Conservation (phyloP, 2,329 filamentous ascomycete genomes). For the Monilinia fructigena region DNA sequence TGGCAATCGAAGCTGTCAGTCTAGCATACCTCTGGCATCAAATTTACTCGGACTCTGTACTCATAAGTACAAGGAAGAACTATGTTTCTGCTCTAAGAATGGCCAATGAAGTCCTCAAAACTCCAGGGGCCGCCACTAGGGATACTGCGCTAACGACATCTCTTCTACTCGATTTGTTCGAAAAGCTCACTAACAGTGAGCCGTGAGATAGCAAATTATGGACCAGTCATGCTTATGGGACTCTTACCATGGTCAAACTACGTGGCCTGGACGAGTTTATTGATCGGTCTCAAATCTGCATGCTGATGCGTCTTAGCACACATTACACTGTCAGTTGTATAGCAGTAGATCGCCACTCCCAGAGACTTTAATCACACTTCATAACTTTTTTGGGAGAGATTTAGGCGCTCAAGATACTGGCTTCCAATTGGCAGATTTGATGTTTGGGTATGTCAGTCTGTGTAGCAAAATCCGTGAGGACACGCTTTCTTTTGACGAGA, state of each 20-base stretch:
- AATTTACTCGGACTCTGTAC: conserved; percentile 4
- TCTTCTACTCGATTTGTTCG: conserved; percentile 23
- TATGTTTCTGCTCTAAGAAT: conserved; percentile 18
- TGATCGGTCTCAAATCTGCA: not conserved
- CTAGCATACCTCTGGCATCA: conserved; percentile 22
- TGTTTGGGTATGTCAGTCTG: conserved; percentile 17
- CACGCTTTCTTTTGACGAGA: conserved; percentile 4
- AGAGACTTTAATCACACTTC: conserved; percentile 10
- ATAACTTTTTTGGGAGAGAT: conserved; percentile 6
- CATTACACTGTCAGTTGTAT: conserved; percentile 21
- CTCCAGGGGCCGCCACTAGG: not conserved
- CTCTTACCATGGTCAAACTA: conserved; percentile 36
- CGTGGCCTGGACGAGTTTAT: not conserved
- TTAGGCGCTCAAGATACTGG: conserved; percentile 7
- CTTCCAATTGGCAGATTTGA: conserved; percentile 19
- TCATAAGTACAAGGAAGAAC: conserved; percentile 6
- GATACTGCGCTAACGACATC: conserved; percentile 19
- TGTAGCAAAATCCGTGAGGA: conserved; percentile 10
- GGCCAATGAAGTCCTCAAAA: conserved; percentile 10
- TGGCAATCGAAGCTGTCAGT: conserved; percentile 22
- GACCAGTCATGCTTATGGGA: conserved; percentile 45
- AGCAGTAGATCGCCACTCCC: conserved; percentile 9
- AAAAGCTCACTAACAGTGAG: conserved; percentile 9
- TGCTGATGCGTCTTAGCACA: conserved; percentile 19
- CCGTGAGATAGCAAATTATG: not conserved